Evolutionary conservation across 179 eudicot species (phyloP).

Genomic region (Actinidia arguta): DNA sequence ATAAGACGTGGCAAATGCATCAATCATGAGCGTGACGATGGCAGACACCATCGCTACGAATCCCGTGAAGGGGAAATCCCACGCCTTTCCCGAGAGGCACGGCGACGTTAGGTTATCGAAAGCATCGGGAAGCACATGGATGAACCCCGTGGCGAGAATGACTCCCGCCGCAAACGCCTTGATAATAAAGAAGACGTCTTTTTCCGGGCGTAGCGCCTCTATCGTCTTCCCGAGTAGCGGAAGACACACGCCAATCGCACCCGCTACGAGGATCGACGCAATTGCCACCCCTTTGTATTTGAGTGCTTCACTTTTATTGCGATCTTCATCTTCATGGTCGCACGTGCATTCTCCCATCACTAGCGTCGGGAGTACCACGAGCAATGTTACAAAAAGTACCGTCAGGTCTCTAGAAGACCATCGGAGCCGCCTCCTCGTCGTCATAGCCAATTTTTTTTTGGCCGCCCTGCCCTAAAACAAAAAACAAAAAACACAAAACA

Average conservation of each 20-base stretch:
- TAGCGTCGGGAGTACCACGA: neutral
- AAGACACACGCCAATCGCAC: slow-evolving; percentile 6
- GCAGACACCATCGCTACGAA: too few relatives aligned
- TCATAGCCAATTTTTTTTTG: too few relatives aligned
- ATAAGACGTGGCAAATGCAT: too few relatives aligned
- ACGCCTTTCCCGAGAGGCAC: too few relatives aligned
- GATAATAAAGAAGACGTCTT: neutral
- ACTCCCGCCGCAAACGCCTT: neutral
- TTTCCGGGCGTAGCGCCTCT: slow-evolving; percentile 8
- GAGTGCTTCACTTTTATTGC: neutral
- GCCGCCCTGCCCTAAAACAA: too few relatives aligned
- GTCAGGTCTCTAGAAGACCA: neutral
- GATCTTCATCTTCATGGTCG: neutral
- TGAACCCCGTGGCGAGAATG: too few relatives aligned
- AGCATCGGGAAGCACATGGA: too few relatives aligned
- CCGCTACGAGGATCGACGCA: neutral
- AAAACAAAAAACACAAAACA: too few relatives aligned
- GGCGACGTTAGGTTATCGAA: too few relatives aligned
- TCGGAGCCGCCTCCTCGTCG: neutral
- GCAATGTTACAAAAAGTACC: neutral
- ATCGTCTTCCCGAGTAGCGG: neutral
- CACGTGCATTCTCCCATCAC: neutral
- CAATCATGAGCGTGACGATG: too few relatives aligned
- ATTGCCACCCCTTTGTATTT: neutral
- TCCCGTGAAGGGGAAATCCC: too few relatives aligned